Percentiles rank a stretch among this genome's conserved stretches.
These are phyloP conservation scores for Globisporangium recalcitrans DNA, from an alignment of 352 stramenopile species.

Conservation along the genomic window DNA sequence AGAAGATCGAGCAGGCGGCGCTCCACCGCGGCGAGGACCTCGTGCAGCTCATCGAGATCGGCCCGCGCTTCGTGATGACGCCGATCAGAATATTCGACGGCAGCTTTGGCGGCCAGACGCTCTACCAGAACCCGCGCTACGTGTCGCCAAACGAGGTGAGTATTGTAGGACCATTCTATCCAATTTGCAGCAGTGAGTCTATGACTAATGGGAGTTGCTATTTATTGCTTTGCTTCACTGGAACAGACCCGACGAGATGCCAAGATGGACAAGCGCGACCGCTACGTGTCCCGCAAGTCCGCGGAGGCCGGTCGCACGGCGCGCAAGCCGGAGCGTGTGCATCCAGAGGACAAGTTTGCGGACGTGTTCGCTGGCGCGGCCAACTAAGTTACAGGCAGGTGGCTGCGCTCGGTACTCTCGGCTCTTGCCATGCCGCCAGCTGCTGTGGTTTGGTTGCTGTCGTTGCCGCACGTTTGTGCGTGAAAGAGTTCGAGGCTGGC, in stretches of 20 bases:
- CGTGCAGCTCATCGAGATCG: slow-evolving; percentile 98
- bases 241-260: slow-evolving; percentile 58
- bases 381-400: slow-evolving; percentile 19
- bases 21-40: slow-evolving; percentile 84
- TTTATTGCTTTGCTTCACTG: background rate
- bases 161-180: background rate
- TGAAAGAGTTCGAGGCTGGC: too few relatives aligned
- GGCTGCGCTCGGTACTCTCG: background rate
- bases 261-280: slow-evolving; percentile 91
- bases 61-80: slow-evolving; percentile 97
- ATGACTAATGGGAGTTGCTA: background rate
- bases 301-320: slow-evolving; percentile 77
- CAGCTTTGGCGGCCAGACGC: slow-evolving; percentile 96
- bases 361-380: slow-evolving; percentile 69
- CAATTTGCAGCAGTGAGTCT: background rate
- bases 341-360: slow-evolving; percentile 80
- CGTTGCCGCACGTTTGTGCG: too few relatives aligned
- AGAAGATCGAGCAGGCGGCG: slow-evolving; percentile 87
- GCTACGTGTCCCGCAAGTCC: slow-evolving; percentile 90
- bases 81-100: slow-evolving; percentile 98
- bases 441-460: background rate
- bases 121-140: slow-evolving; percentile 98
- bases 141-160: slow-evolving; percentile 94
- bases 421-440: background rate
- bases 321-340: slow-evolving; percentile 53